Conservation (phyloP, 257 asterid genomes). For the Solanum dulcamara region DNA sequence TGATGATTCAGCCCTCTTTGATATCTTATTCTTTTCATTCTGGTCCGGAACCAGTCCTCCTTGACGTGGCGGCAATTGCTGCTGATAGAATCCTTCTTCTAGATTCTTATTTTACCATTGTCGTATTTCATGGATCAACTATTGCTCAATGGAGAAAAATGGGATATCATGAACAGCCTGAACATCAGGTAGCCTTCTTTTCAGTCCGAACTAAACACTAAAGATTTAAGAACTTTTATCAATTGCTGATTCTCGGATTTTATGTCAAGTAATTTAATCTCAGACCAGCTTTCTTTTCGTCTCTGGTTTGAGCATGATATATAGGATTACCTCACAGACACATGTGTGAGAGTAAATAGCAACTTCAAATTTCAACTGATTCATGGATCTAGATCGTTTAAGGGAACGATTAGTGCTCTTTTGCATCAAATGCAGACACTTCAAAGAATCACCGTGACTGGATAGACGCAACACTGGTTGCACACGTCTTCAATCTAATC, state of each 20-base stretch:
- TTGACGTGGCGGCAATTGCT: constrained; percentile 86
- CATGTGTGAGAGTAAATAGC: not conserved
- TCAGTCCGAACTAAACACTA: not conserved
- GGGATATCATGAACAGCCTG: constrained; percentile 86
- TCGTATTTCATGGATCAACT: constrained; percentile 91
- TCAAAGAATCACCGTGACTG: not conserved
- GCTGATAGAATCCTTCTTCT: constrained; percentile 86
- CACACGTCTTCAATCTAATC: not conserved
- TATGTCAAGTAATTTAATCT: not conserved
- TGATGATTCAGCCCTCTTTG: constrained; percentile 98
- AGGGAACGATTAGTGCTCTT: not conserved
- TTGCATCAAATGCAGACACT: not conserved
- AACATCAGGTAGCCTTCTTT: constrained; percentile 60
- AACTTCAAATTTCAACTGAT: not conserved
- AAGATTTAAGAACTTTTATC: not conserved
- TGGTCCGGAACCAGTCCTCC: constrained; percentile 92
- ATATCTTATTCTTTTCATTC: constrained; percentile 91
- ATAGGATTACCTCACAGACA: not conserved
- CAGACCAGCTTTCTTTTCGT: not conserved
- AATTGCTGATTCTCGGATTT: not conserved
- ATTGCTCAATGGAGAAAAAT: constrained; percentile 95
- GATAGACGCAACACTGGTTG: not conserved
- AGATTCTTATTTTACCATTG: constrained; percentile 89
- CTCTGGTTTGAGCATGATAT: not conserved
- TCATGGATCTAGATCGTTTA: not conserved